Evolutionary conservation across 129 eudicot genomes (phyloP), one percentile per base, ranked within the genome.

Genomic region (Artemisia argyi): DNA sequence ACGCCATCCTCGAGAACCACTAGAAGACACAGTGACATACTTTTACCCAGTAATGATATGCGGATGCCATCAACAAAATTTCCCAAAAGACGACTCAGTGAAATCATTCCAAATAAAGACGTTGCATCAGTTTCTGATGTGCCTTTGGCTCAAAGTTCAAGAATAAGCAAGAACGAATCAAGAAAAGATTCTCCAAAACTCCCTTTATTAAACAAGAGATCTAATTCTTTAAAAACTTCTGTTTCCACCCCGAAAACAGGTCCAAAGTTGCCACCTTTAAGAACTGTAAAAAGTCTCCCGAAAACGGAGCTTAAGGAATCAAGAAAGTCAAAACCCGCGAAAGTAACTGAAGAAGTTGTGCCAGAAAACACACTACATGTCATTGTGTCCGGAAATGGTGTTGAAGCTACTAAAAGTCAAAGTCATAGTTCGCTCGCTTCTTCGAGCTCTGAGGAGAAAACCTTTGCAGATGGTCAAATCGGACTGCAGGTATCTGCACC

Each of bases 311-410:
- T 42, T 56, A 71, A 16, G 52, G 66, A 71, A 50, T 10, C 59
- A 16, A 66, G 74, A 59, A 73, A 57, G 73, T 73, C 67, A 16
- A 76, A 74, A 39, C 56, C 84, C 7, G 19, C 7, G 24, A 56
- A 71, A 70, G 51, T 52, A 26, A 26, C 74, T 19, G 51, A 35
- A 51, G 79, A 82, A 67, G 54, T 48, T 35, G 74, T 78, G 65
- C 77, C 74, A 19, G 87, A 86, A 83, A 86, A 78, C 72, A 74
- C 78, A 10, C 24, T 77, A 48, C 75, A 68, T 65, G 75, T 74
- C 42, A 69, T 55, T 22, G 91, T 84, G 65, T 66, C 81, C 14
- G 77, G 44, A 30, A 52, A 57, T 65, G 62, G 14, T 2, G 48
- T 39, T 65, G 55, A 42, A 30, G 51, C 50, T 48, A 28, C 66